These are phyloP conservation scores for Exserohilum turcica DNA, from an alignment of 2,329 filamentous ascomycete genomes.

Conservation along the genomic window DNA sequence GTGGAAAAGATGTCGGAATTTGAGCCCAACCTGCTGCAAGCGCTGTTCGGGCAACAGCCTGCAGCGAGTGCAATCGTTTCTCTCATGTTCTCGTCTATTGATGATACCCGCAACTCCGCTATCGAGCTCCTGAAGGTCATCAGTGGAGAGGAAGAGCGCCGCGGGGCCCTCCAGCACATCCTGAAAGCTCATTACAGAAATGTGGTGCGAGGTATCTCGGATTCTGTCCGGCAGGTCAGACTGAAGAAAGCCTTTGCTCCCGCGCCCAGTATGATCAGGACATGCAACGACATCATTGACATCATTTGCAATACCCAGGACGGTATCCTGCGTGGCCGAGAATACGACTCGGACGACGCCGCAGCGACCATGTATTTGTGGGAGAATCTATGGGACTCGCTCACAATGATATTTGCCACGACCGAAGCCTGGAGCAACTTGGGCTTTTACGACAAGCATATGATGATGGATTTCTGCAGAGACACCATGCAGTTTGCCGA, in stretches of 20 bases:
- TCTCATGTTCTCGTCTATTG: conserved; percentile 79
- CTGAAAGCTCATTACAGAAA: conserved; percentile 61
- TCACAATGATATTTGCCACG: conserved; percentile 79
- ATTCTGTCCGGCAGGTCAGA: conserved; percentile 61
- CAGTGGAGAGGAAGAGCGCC: conserved; percentile 69
- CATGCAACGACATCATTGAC: conserved; percentile 65
- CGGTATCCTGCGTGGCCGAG: conserved; percentile 63
- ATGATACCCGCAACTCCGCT: conserved; percentile 77
- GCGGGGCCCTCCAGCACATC: conserved; percentile 66
- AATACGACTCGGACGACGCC: conserved; percentile 65
- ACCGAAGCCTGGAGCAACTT: conserved; percentile 81
- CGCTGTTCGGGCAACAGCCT: conserved; percentile 69
- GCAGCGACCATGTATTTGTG: conserved; percentile 77
- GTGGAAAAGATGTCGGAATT: conserved; percentile 82
- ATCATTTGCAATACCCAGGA: conserved; percentile 68
- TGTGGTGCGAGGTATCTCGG: conserved; percentile 62
- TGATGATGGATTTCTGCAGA: conserved; percentile 91
- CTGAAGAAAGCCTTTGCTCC: conserved; percentile 64
- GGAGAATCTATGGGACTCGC: conserved; percentile 79
- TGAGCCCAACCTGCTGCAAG: conserved; percentile 67
- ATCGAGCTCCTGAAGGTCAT: conserved; percentile 83
- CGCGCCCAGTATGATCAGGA: conserved; percentile 64
- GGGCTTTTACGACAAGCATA: conserved; percentile 68
- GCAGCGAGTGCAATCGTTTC: conserved; percentile 77
- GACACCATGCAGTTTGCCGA: conserved; percentile 95